Conservation (phyloP, 176 grass and related monocot species). For the sorghum (Sorghum bicolor) region Sorghum_bicolor_NCBIv3 NC_012872.2:2359501-2360000, state of each 20-base stretch:
- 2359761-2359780: background rate
- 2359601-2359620: slow-evolving; percentile 65
- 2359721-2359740: background rate
- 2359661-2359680: slow-evolving; percentile 63
- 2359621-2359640: slow-evolving; percentile 80
- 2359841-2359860: background rate
- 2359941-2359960: background rate
- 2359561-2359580: slow-evolving; percentile 61
- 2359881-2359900: background rate
- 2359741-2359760: background rate
- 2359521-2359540: slow-evolving; percentile 27
- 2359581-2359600: slow-evolving; percentile 37
- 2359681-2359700: slow-evolving; percentile 65
- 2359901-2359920: slow-evolving; percentile 17
- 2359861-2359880: background rate
- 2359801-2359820: background rate
- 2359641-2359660: slow-evolving; percentile 68
- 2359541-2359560: slow-evolving; percentile 74
- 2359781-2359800: background rate
- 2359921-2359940: slow-evolving; percentile 24
- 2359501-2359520: background rate
- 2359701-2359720: slow-evolving; percentile 78
- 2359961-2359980: background rate
- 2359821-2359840: background rate
- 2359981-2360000: background rate